phyloP scores from a whole-genome alignment of 257 asterid genomes.

The Fraxinus quadrangulata region DNA sequence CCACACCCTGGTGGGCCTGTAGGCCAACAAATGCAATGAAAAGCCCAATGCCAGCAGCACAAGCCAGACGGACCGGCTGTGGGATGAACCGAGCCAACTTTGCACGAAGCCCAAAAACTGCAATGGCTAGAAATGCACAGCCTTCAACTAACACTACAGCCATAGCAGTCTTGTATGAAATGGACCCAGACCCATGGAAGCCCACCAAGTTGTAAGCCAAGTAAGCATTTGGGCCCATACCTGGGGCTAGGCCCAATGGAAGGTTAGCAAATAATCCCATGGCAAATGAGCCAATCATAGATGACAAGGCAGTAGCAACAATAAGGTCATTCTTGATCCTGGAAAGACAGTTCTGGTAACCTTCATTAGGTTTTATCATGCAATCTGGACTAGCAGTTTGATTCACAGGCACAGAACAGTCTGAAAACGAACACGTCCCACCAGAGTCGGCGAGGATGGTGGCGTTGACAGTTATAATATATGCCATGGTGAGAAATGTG shows the following conservation, averaged over 20 bases:
- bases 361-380: constrained; percentile 45
- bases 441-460: constrained; percentile 73
- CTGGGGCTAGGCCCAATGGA: constrained; percentile 77
- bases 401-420: constrained; percentile 36
- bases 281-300: constrained; percentile 66
- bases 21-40: constrained; percentile 75
- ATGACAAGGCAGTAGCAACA: constrained; percentile 64
- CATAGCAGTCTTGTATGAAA: constrained; percentile 67
- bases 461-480: constrained; percentile 72
- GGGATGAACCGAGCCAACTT: constrained; percentile 66
- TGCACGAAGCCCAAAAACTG: constrained; percentile 70
- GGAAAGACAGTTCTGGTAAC: constrained; percentile 57
- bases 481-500: constrained; percentile 80
- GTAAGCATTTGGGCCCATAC: constrained; percentile 79
- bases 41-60: constrained; percentile 73
- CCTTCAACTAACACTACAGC: constrained; percentile 69
- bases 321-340: constrained; percentile 59
- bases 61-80: constrained; percentile 50
- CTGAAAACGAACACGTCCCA: constrained; percentile 55
- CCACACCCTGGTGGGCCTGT: constrained; percentile 65
- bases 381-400: constrained; percentile 43
- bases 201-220: constrained; percentile 73
- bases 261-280: constrained; percentile 78
- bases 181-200: constrained; percentile 64
- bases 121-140: constrained; percentile 57